Evolutionary conservation across 371 early-diverging fungal species (phyloP), one percentile per base, ranked within the genome.

Genomic region (Phascolomyces articulosus): DNA sequence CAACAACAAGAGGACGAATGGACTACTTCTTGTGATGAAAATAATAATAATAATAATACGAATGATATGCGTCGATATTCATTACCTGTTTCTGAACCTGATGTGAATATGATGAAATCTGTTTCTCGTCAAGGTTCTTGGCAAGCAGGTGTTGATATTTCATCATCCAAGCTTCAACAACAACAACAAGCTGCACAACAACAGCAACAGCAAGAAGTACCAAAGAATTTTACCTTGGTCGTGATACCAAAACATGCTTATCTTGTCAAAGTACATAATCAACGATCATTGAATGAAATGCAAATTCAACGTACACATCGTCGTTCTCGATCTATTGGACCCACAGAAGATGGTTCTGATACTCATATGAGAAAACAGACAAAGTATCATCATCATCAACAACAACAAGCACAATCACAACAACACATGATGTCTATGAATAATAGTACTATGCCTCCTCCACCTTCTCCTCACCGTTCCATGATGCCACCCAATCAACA

Each of bases 241-340:
- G 72, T 72, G 0, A 67, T 79, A 24, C 73, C 73, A 16, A 66
- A 74, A n/a, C 74, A 77, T 49, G 64, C 64, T 1, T 75, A 68
- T 27, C 64, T 72, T 23, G 70, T 77, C 27, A 74, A 73, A 44
- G 73, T 80, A 62, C 71, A 80, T 53, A 71, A 69, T 26, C 77
- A 80, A 38, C 69, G 72, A 23, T 61, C 67, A 26, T 58, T 65
- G 23, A 71, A 58, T 31, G 71, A 48, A 66, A 73, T 51, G 55
- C 75, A 66, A 31, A 21, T 51, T 53, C 70, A 21, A 55, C 65
- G 59, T 54, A 65, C 23, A 55, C 73, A 29, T 64, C 69, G 28
- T 54, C 60, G 57, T 40, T 68, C 63, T 26, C 53, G 56, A 29
- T 58, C 67, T 2, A 31, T 34, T 10, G 23, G 40, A 9, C 34